These are phyloP conservation scores for Quercus lobata DNA, from an alignment of 331 rosid species.

Conservation along the genomic window DNA sequence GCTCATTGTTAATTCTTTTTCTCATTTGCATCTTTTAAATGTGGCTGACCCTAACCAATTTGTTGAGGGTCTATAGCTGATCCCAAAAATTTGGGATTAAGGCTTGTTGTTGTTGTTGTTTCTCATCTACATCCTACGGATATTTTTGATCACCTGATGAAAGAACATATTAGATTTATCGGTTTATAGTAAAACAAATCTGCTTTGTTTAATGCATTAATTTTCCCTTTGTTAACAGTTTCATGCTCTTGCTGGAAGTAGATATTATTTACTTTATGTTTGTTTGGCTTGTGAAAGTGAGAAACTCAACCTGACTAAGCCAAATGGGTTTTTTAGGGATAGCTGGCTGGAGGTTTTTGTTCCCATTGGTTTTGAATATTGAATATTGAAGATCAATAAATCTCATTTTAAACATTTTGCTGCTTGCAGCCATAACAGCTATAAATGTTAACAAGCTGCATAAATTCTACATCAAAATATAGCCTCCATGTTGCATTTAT, in stretches of 20 bases:
- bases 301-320: not conserved
- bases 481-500: not conserved
- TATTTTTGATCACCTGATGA: not conserved
- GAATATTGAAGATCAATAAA: not conserved
- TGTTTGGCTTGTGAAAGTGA: not conserved
- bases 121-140: not conserved
- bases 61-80: too few relatives aligned
- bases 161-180: not conserved
- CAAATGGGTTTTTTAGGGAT: not conserved
- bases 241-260: not conserved
- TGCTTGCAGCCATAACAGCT: not conserved
- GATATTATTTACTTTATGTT: not conserved
- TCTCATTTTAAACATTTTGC: not conserved
- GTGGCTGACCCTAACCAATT: too few relatives aligned
- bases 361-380: not conserved
- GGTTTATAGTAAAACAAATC: not conserved
- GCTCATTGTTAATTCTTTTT: not conserved
- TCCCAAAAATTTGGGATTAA: too few relatives aligned
- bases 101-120: not conserved
- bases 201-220: not conserved
- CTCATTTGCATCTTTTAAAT: not conserved
- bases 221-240: not conserved
- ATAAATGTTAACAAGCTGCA: not conserved
- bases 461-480: not conserved
- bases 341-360: not conserved